phyloP scores from a whole-genome alignment of 2,329 filamentous ascomycete genomes.

The Nannizzia gypsea region DNA sequence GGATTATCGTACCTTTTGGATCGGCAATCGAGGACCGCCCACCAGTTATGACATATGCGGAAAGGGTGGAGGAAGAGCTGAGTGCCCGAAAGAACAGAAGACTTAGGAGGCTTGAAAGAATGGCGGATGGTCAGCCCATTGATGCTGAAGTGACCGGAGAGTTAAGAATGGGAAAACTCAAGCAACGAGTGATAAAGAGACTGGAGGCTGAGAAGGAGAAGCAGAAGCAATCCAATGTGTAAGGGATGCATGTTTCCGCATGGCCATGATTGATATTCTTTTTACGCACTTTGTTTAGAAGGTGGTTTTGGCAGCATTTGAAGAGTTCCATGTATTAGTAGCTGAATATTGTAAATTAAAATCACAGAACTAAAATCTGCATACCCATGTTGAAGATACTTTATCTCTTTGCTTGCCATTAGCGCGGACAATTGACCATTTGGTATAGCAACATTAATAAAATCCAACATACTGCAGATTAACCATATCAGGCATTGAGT shows the following conservation, averaged over 20 bases:
- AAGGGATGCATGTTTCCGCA: neutral
- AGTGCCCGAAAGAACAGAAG: slow-evolving; percentile 25
- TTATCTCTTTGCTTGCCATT: neutral
- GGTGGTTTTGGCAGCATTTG: neutral
- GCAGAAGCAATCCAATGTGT: neutral
- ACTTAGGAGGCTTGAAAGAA: slow-evolving; percentile 14
- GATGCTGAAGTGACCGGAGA: slow-evolving; percentile 13
- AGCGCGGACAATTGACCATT: too few species aligned
- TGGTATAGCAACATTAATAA: neutral
- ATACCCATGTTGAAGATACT: neutral
- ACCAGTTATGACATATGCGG: slow-evolving; percentile 24
- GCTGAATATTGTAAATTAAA: neutral
- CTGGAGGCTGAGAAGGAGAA: slow-evolving; percentile 6
- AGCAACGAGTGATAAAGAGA: slow-evolving; percentile 23
- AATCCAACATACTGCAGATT: neutral
- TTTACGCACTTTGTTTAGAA: neutral
- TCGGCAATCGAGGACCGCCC: slow-evolving; percentile 26
- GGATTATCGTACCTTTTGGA: slow-evolving; percentile 33
- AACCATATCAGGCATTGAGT: too few species aligned
- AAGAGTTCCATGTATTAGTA: neutral
- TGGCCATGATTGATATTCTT: neutral
- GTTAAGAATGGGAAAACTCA: slow-evolving; percentile 20
- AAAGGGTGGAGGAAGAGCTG: slow-evolving; percentile 24
- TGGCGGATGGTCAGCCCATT: slow-evolving; percentile 12
- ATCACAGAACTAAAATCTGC: neutral